Evolutionary conservation across 2,329 filamentous ascomycete genomes (phyloP).

Genomic region (Penicillium carneum): DNA sequence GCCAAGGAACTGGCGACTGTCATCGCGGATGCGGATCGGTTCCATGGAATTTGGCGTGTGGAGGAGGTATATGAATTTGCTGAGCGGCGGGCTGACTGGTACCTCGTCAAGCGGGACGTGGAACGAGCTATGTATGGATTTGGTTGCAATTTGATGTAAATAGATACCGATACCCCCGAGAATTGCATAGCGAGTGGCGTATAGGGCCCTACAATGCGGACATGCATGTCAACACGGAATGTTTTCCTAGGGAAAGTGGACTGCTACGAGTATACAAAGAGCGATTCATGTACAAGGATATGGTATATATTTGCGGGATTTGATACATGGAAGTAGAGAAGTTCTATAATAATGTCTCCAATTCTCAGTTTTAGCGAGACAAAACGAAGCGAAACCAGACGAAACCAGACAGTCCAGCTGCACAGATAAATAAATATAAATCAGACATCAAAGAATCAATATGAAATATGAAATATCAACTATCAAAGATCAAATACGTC

Average conservation of each 20-base stretch:
- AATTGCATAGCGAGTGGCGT: conserved; percentile 28
- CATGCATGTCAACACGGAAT: conserved; percentile 18
- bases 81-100: conserved; percentile 93
- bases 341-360: not conserved
- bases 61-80: conserved; percentile 99
- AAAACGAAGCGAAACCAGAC: not conserved
- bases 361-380: not conserved
- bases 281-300: not conserved
- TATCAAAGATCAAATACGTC: not conserved
- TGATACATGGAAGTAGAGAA: not conserved
- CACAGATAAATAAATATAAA: not conserved
- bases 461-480: not conserved
- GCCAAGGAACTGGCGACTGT: conserved; percentile 94
- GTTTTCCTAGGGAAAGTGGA: not conserved
- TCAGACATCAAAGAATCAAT: not conserved
- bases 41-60: conserved; percentile 88
- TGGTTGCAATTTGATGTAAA: conserved; percentile 84
- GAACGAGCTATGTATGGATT: conserved; percentile 97
- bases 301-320: not conserved
- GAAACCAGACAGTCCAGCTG: not conserved
- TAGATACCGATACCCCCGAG: conserved; percentile 25
- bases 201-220: conserved; percentile 2
- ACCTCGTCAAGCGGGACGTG: conserved; percentile 82
- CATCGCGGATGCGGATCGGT: conserved; percentile 88
- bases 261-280: not conserved